These are phyloP conservation scores for Zarea fungicola DNA, from an alignment of 2,329 filamentous ascomycete species.

Conservation along the genomic window DNA sequence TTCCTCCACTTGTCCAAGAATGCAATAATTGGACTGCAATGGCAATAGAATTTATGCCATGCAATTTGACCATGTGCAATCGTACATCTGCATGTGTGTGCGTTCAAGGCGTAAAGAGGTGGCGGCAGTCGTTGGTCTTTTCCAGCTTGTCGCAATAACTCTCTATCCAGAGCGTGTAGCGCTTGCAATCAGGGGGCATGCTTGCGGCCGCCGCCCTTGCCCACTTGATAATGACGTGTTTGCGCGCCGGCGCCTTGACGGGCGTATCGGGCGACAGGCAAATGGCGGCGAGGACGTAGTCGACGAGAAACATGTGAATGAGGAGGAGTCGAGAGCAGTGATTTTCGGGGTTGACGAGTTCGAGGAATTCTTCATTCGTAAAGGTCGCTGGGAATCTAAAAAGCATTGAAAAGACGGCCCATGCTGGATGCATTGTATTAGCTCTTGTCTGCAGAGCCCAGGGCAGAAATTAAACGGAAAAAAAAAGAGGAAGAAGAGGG, in stretches of 20 bases:
- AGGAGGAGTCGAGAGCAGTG: slow-evolving; percentile 29
- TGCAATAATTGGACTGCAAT: background rate
- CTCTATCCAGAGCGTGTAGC: slow-evolving; percentile 19
- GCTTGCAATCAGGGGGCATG: slow-evolving; percentile 17
- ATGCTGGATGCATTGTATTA: slow-evolving; percentile 19
- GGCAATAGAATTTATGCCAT: background rate
- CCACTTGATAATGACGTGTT: slow-evolving; percentile 23
- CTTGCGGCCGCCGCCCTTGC: slow-evolving; percentile 16
- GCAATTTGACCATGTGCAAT: background rate
- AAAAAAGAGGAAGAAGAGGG: too few relatives aligned
- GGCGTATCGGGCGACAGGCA: slow-evolving; percentile 18
- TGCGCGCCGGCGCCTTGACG: slow-evolving; percentile 20
- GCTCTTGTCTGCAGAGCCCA: slow-evolving; percentile 9
- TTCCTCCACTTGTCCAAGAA: too few relatives aligned
- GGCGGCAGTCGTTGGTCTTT: slow-evolving; percentile 19
- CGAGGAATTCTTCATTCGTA: slow-evolving; percentile 26
- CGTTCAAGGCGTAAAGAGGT: slow-evolving; percentile 23
- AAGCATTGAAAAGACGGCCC: slow-evolving; percentile 18
- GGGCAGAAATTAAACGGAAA: too few relatives aligned
- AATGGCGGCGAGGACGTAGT: slow-evolving; percentile 23
- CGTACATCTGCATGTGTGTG: background rate
- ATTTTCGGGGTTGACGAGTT: slow-evolving; percentile 27
- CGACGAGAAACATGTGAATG: slow-evolving; percentile 32
- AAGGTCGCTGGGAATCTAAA: slow-evolving; percentile 18
- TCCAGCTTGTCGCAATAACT: slow-evolving; percentile 20